phyloP scores from a whole-genome alignment of 768 basidiomycete genomes.

The Paxillus rubicundulus region DNA sequence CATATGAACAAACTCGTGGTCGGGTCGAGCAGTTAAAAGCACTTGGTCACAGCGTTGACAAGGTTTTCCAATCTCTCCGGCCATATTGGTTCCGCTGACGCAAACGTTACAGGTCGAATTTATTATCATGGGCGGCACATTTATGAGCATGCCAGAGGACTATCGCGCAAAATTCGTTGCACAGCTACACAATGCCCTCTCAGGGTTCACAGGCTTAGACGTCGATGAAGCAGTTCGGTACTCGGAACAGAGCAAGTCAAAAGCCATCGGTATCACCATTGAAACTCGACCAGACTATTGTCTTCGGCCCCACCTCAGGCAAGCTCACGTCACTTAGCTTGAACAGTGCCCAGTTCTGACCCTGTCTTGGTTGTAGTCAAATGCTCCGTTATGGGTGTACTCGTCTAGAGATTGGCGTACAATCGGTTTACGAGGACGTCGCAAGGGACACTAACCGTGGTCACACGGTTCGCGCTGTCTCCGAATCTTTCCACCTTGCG shows the following conservation, averaged over 20 bases:
- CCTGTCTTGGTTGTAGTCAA: slow-evolving; percentile 54
- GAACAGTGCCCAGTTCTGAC: background rate
- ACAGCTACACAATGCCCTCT: slow-evolving; percentile 94
- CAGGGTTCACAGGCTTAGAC: slow-evolving; percentile 89
- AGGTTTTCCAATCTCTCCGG: slow-evolving; percentile 50
- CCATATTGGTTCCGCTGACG: background rate
- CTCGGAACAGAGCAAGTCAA: slow-evolving; percentile 96
- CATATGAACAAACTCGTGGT: slow-evolving; percentile 94
- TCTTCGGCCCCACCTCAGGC: slow-evolving; percentile 92
- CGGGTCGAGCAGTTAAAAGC: slow-evolving; percentile 94
- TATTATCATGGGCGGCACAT: slow-evolving; percentile 98
- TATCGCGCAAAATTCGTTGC: slow-evolving; percentile 93
- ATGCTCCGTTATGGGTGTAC: slow-evolving; percentile 99
- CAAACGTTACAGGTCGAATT: slow-evolving; percentile 62
- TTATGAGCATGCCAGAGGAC: slow-evolving; percentile 99
- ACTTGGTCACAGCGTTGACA: slow-evolving; percentile 96
- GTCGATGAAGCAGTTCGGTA: slow-evolving; percentile 97
- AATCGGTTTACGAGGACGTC: slow-evolving; percentile 99
- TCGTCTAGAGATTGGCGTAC: slow-evolving; percentile 96
- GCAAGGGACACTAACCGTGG: slow-evolving; percentile 98
- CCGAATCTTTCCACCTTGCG: slow-evolving; percentile 94
- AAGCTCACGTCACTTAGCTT: slow-evolving; percentile 7
- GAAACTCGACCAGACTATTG: slow-evolving; percentile 99
- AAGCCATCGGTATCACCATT: slow-evolving; percentile 98
- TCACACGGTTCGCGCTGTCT: slow-evolving; percentile 95